A percentile compares a stretch with the other conserved stretches of the same genome.
Conservation (phyloP, 805 yeast species). For the Saccharomyces paradoxus region DNA sequence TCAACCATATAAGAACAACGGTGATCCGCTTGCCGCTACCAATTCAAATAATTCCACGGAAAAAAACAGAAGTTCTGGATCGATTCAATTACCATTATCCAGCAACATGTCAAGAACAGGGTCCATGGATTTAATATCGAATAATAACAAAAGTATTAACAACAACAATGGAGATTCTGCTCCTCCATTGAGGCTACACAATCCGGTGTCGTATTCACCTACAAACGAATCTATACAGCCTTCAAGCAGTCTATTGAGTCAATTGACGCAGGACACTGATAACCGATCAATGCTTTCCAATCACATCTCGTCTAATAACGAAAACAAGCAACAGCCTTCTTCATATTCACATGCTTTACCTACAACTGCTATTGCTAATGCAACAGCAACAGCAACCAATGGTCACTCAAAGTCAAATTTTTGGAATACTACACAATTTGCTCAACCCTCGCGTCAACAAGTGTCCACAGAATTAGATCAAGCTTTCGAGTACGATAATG, state of each 20-base stretch:
- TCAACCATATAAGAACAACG: constrained; percentile 12
- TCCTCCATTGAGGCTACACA: constrained; percentile 13
- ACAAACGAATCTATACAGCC: constrained; percentile 4
- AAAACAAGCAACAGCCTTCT: background rate
- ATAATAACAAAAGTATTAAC: background rate
- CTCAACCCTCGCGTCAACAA: constrained; percentile 6
- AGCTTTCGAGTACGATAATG: constrained; percentile 25
- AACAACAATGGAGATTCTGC: background rate
- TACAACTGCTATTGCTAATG: constrained; percentile 13
- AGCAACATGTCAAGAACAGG: background rate
- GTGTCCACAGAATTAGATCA: constrained; percentile 10
- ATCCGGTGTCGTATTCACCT: constrained; percentile 13
- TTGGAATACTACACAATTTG: constrained; percentile 1
- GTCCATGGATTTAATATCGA: background rate
- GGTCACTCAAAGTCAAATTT: background rate
- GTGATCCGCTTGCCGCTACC: background rate
- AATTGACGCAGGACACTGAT: constrained; percentile 1
- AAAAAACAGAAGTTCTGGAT: background rate
- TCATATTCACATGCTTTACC: constrained; percentile 8
- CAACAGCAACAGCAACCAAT: constrained; percentile 7
- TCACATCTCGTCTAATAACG: background rate
- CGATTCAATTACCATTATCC: background rate
- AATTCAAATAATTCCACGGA: constrained; percentile 1
- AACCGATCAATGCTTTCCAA: background rate
- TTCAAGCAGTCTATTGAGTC: constrained; percentile 1